Conservation (phyloP, 1,139 yeast genomes). For the Blastobotrys serpentis region DNA sequence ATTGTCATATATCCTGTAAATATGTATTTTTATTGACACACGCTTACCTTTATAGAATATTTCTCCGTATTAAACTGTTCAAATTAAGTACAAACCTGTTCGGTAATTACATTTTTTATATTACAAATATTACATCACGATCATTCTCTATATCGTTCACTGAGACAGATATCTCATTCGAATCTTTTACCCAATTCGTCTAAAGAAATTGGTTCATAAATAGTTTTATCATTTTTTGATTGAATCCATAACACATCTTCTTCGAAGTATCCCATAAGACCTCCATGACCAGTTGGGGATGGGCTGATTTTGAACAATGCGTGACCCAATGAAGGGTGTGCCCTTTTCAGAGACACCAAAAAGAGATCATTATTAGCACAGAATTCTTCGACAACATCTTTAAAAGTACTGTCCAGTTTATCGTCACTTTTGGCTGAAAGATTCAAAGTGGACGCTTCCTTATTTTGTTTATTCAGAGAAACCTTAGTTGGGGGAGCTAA, state of each 20-base stretch:
- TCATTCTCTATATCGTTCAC: no score
- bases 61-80: not conserved
- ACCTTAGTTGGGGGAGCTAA: conserved; percentile 1
- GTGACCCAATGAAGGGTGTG: conserved; percentile 39
- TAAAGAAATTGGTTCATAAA: conserved; percentile 30
- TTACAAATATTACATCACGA: no score
- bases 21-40: not conserved
- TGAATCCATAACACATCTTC: conserved; percentile 50
- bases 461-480: not conserved
- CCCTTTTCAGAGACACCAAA: conserved; percentile 35
- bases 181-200: conserved; percentile 28
- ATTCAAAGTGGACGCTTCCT: not conserved
- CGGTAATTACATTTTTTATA: no score
- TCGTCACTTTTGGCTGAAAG: not conserved
- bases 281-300: conserved; percentile 36
- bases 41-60: not conserved
- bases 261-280: conserved; percentile 41
- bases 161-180: not conserved
- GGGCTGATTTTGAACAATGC: conserved; percentile 40
- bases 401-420: conserved; percentile 37
- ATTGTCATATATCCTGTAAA: not conserved
- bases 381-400: conserved; percentile 51
- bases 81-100: no score
- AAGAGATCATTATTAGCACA: conserved; percentile 42
- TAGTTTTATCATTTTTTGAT: conserved; percentile 15